Evolutionary conservation across 352 stramenopile genomes (phyloP).

Genomic region (Peronospora tabacina): DNA sequence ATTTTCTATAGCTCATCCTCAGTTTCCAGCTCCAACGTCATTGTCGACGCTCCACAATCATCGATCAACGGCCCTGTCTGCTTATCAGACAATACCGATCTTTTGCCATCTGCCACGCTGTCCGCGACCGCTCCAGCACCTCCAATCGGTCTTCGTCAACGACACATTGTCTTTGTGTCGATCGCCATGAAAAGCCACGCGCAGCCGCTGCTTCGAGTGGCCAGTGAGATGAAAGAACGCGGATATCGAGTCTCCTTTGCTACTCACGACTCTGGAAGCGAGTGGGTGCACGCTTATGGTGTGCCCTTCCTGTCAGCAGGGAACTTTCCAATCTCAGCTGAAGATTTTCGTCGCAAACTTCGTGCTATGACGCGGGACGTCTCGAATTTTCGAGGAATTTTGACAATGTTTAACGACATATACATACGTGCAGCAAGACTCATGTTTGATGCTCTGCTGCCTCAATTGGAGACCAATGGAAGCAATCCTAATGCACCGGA

Average conservation of each 20-base stretch:
- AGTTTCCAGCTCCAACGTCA: slow-evolving; percentile 10
- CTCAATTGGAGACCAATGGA: slow-evolving; percentile 28
- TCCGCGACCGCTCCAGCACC: background rate
- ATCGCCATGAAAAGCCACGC: slow-evolving; percentile 80
- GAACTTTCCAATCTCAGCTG: slow-evolving; percentile 60
- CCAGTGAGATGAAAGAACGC: slow-evolving; percentile 57
- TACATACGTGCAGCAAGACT: slow-evolving; percentile 66
- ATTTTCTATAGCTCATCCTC: slow-evolving; percentile 1
- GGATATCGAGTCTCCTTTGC: slow-evolving; percentile 78
- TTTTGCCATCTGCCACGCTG: slow-evolving; percentile 9
- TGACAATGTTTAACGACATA: slow-evolving; percentile 87
- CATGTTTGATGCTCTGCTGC: slow-evolving; percentile 71
- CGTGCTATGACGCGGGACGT: slow-evolving; percentile 74
- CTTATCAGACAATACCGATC: slow-evolving; percentile 11
- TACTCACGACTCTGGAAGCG: slow-evolving; percentile 70
- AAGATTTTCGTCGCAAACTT: slow-evolving; percentile 62
- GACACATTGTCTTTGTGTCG: slow-evolving; percentile 71
- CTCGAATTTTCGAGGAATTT: slow-evolving; percentile 77
- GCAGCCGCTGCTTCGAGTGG: slow-evolving; percentile 64
- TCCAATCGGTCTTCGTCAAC: slow-evolving; percentile 19
- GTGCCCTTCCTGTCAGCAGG: slow-evolving; percentile 69
- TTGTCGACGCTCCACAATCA: slow-evolving; percentile 11
- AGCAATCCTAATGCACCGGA: slow-evolving; percentile 31
- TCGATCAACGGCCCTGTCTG: slow-evolving; percentile 10
- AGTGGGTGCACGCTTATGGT: slow-evolving; percentile 52